Percentiles rank a stretch among this genome's conserved stretches.
Evolutionary conservation across 2,329 filamentous ascomycete genomes (phyloP).

Genomic region (Pseudogymnoascus sp.): DNA sequence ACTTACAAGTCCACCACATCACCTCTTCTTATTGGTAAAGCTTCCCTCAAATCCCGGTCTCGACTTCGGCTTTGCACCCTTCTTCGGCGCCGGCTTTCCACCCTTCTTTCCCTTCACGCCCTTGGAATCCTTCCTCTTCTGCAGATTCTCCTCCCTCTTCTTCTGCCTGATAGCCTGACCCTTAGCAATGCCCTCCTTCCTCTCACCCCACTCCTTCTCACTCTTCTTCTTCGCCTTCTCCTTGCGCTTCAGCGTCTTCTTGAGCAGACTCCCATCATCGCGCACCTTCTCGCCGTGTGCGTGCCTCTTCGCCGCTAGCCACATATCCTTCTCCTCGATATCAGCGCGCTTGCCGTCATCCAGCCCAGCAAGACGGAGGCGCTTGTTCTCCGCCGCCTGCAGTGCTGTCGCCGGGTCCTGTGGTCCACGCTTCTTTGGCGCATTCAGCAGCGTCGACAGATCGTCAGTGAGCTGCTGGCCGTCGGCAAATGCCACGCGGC

Average conservation of each 20-base stretch:
- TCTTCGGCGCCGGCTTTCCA: conserved; percentile 41
- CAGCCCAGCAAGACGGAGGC: conserved; percentile 66
- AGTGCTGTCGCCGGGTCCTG: conserved; percentile 80
- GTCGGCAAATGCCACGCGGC: conserved; percentile 83
- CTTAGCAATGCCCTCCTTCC: conserved; percentile 64
- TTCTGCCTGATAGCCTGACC: conserved; percentile 71
- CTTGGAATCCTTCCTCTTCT: conserved; percentile 69
- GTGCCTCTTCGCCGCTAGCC: conserved; percentile 83
- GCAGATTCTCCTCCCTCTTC: conserved; percentile 74
- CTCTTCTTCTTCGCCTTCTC: conserved; percentile 86
- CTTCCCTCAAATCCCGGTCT: conserved; percentile 53
- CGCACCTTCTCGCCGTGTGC: conserved; percentile 83
- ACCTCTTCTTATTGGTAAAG: conserved; percentile 27
- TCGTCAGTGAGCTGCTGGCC: conserved; percentile 71
- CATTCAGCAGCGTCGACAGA: conserved; percentile 53
- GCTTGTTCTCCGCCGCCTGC: conserved; percentile 78
- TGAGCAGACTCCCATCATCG: conserved; percentile 78
- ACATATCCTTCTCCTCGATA: conserved; percentile 86
- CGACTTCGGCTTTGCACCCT: conserved; percentile 38
- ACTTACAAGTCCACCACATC: conserved; percentile 6
- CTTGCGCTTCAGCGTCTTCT: conserved; percentile 92
- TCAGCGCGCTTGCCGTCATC: conserved; percentile 76
- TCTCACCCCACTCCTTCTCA: conserved; percentile 76
- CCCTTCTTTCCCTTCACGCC: conserved; percentile 52
- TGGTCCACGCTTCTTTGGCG: conserved; percentile 71